A percentile compares a stretch with the other conserved stretches of the same genome.
Conservation (phyloP, 495 filamentous ascomycete genomes). For the Talaromyces adpressus region DNA sequence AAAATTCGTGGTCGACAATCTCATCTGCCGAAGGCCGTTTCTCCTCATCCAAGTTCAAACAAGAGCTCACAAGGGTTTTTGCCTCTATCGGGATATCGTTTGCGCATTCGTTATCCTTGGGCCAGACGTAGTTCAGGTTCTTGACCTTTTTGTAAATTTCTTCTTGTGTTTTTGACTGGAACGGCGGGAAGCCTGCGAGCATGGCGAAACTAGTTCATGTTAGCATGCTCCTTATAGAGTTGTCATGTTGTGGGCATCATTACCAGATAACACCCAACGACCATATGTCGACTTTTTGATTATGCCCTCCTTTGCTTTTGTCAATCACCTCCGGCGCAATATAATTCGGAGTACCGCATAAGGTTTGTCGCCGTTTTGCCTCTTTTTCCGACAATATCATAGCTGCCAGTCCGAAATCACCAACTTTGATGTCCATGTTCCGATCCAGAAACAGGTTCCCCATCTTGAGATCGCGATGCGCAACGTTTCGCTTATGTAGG, state of each 20-base stretch:
- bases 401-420: slow-evolving; percentile 96
- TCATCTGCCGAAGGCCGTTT: slow-evolving; percentile 69
- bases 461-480: slow-evolving; percentile 96
- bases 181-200: slow-evolving; percentile 83
- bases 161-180: slow-evolving; percentile 78
- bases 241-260: slow-evolving; percentile 17
- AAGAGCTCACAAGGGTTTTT: slow-evolving; percentile 70
- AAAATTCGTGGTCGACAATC: slow-evolving; percentile 78
- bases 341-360: slow-evolving; percentile 98
- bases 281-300: slow-evolving; percentile 94
- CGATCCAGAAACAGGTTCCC: slow-evolving; percentile 95
- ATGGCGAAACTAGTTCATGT: slow-evolving; percentile 62
- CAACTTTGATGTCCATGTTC: slow-evolving; percentile 96
- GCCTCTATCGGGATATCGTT: slow-evolving; percentile 52
- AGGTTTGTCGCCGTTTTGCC: slow-evolving; percentile 74
- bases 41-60: slow-evolving; percentile 67
- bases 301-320: slow-evolving; percentile 70
- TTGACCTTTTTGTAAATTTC: slow-evolving; percentile 76
- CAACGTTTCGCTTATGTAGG: slow-evolving; percentile 87
- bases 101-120: slow-evolving; percentile 41
- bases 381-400: slow-evolving; percentile 81
- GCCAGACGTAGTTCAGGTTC: slow-evolving; percentile 71
- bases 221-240: not conserved
- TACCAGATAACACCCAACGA: slow-evolving; percentile 93
- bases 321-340: slow-evolving; percentile 94